Base-by-base conservation (phyloP, 352 stramenopile genomes). In the Blastocystis sp. region DNA sequence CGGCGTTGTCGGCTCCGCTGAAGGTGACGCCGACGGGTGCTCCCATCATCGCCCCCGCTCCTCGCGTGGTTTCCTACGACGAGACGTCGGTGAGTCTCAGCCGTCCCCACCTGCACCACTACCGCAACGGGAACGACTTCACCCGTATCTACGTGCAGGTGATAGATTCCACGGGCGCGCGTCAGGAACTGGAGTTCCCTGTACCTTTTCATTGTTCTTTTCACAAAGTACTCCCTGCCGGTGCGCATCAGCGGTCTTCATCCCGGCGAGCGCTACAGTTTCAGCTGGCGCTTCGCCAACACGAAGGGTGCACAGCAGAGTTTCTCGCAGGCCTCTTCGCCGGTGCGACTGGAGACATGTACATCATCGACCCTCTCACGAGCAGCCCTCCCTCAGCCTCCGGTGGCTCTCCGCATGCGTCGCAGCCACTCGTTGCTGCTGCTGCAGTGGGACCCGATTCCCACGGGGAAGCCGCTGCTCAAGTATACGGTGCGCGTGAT, bases 51-150 rank as follows among this genome's bases (percentile, higher is more conserved):
- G 65, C 65, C 36, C 65, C 65, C 21, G 65, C 65, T 78, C 65
- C 65, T 78, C 65, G 44, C 32, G 65, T 78, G n/a, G 9, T 78
- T 36, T 78, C 65, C 16, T 78, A 44, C 49, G 65, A 78, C 36
- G 65, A 78, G 65, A 78, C 32, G n/a, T 78, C 65, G 56, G 65
- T 78, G 4, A 78, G 32, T 59, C 65, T 78, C 34, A 46, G 65
- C 36, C 38, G 65, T 38, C 65, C 27, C 21, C 65, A 78, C 49
- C 38, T 78, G 42, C 65, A 40, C 32, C 65, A 78, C 49, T 78
- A 78, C n/a, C 21, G 49, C 38, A 78, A 78, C 49, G 65, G 65
- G 14, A 46, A 78, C 40, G 65, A 78, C 24, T 59, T 78, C 14
- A 59, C 38, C 27, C 38, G 34, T 4, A 46, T 78, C 9, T 36